Base-by-base conservation (phyloP, 192 early-diverging fungal genomes). In the Lobulomyces angularis region DNA sequence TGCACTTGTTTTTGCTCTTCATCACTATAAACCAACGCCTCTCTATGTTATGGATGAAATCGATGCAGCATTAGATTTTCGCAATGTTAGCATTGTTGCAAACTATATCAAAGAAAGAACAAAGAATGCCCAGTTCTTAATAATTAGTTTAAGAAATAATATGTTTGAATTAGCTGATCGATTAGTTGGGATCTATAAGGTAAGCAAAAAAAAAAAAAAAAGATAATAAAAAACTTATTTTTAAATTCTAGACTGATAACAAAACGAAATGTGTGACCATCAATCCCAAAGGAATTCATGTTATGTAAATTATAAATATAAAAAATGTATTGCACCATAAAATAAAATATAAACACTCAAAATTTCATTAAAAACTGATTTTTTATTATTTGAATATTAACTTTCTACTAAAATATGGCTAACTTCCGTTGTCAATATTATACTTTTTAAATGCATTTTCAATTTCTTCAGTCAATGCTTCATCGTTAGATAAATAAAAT, bases 31-130 rank as follows among this genome's bases (percentile, higher is more conserved):
- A 56, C 95, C 95, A 8, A 99, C 95, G 16, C 95, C 92, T n/a
- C 59, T 97, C 5, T 99, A 99, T 58, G 88, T 99, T 29, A 97
- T 99, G 90, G 95, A 99, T 63, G 95, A 99, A 64, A 99, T 99
- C 53, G 95, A 99, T 62, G 92, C 92, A 0, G 95, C 95, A 1
- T 65, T 97, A 18, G 95, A 99, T 64, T 99, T 97, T 65, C 71
- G 92, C 43, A 99, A 99, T 55, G 92, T 97, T 17, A 95, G 89
- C 9, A 99, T 99, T 60, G 84, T 99, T 2, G 95, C 92, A 9
- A 95, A 97, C 57, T 96, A 96, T 55, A 90, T 99, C 64, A 93
- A 93, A 52, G 88, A 95, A 51, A 74, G 90, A 44, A 94, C 95
- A 6, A 84, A 82, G 60, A 82, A 93, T 55, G 95, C 89, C 1